These are phyloP conservation scores for Clonostachys byssicola DNA, from an alignment of 2,329 filamentous ascomycete genomes.

Conservation along the genomic window DNA sequence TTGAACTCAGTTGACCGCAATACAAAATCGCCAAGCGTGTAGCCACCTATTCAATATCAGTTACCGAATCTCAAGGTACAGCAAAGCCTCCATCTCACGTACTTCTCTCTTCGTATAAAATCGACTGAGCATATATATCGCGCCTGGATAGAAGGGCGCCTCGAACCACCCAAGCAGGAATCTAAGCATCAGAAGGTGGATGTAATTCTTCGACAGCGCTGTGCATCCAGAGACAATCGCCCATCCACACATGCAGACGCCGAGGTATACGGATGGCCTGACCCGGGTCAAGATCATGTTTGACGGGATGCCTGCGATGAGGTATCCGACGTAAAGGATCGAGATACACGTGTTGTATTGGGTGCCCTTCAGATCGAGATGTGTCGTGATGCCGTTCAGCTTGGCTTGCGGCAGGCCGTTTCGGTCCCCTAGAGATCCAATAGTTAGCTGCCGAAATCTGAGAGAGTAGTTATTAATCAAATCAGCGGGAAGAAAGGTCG, in stretches of 20 bases:
- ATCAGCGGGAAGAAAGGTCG: no score
- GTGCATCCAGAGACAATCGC: slow-evolving; percentile 19
- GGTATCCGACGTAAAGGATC: slow-evolving; percentile 50
- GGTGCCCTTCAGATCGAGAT: slow-evolving; percentile 25
- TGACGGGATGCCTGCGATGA: slow-evolving; percentile 47
- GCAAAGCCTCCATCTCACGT: slow-evolving; percentile 31
- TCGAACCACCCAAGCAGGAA: slow-evolving; percentile 50
- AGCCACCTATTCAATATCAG: no score
- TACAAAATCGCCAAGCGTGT: no score
- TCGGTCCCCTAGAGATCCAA: slow-evolving; percentile 13
- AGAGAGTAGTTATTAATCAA: no score
- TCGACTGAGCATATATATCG: slow-evolving; percentile 36
- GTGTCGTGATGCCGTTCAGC: slow-evolving; percentile 51
- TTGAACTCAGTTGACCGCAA: no score
- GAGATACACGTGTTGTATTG: slow-evolving; percentile 45
- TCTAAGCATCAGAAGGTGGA: slow-evolving; percentile 23
- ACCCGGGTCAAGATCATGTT: slow-evolving; percentile 47
- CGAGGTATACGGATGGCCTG: slow-evolving; percentile 42
- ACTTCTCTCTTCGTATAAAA: slow-evolving; percentile 50
- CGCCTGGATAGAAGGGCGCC: slow-evolving; percentile 46
- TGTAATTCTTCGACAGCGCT: slow-evolving; percentile 37
- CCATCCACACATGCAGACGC: slow-evolving; percentile 45
- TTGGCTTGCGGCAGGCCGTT: slow-evolving; percentile 9
- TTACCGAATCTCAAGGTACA: slow-evolving; percentile 18
- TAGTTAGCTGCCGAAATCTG: no score